A percentile compares a stretch with the other conserved stretches of the same genome.
Evolutionary conservation across 495 filamentous ascomycete species (phyloP).

Genomic region (Penicillium dipodomyicola): DNA sequence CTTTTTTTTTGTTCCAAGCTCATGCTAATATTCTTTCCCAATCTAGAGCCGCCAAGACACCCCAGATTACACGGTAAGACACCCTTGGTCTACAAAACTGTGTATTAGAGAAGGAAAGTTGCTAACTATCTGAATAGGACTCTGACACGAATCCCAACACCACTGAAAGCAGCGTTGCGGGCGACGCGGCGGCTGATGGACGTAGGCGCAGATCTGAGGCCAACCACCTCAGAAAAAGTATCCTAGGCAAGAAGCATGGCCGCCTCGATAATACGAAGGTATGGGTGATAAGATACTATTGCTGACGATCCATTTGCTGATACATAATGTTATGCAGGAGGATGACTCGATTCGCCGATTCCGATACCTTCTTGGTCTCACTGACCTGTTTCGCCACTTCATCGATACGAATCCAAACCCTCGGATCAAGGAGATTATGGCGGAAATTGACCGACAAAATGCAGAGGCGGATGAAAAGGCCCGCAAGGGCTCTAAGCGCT

Average conservation of each 20-base stretch:
- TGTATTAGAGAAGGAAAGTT: neutral
- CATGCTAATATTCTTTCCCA: conserved; percentile 10
- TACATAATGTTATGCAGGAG: conserved; percentile 56
- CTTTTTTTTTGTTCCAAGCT: neutral
- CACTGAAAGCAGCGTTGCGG: conserved; percentile 81
- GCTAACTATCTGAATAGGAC: conserved; percentile 49
- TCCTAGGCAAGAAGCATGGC: conserved; percentile 93
- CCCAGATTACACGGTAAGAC: conserved; percentile 68
- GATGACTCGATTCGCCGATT: conserved; percentile 95
- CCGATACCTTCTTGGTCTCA: conserved; percentile 91
- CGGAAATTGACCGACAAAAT: conserved; percentile 89
- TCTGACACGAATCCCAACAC: conserved; percentile 92
- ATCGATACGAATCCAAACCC: conserved; percentile 97
- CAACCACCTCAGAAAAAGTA: conserved; percentile 80
- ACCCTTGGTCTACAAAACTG: neutral
- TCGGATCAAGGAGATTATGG: conserved; percentile 84
- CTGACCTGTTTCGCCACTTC: conserved; percentile 98
- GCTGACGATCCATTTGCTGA: conserved; percentile 4
- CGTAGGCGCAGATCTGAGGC: conserved; percentile 81
- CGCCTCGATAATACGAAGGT: conserved; percentile 88
- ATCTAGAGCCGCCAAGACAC: conserved; percentile 73
- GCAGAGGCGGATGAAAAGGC: conserved; percentile 65
- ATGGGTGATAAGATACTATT: conserved; percentile 20
- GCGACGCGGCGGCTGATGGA: conserved; percentile 69
- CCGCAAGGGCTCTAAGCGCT: conserved; percentile 70